phyloP scores from a whole-genome alignment of 169 alveolate species.

The Condylostoma magnum region DNA sequence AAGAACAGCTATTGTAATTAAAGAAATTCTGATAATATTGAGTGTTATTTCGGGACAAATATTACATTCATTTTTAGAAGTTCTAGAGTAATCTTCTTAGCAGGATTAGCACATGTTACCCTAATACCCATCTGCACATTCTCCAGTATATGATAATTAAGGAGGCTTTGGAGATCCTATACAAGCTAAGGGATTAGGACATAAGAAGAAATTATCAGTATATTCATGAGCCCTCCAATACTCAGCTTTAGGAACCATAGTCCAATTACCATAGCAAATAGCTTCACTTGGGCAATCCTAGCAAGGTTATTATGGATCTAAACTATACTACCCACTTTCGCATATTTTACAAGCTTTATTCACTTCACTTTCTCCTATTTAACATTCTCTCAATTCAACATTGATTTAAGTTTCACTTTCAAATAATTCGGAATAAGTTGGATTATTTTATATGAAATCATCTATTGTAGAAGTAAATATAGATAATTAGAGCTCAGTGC shows the following conservation, averaged over 20 bases:
- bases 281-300: slow-evolving; percentile 11
- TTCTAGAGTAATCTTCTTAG: neutral
- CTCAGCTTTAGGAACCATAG: slow-evolving; percentile 11
- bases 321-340: neutral
- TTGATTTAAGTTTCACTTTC: neutral
- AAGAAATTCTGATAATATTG: neutral
- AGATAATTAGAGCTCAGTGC: neutral
- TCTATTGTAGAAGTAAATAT: neutral
- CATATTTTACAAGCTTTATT: neutral
- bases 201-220: neutral
- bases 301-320: neutral
- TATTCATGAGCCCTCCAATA: neutral
- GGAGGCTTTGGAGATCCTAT: slow-evolving; percentile 18
- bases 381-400: slow-evolving; percentile 8
- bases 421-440: neutral
- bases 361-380: neutral
- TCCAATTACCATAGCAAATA: slow-evolving; percentile 5
- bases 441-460: neutral
- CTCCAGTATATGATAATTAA: slow-evolving; percentile 1
- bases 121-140: slow-evolving; percentile 3
- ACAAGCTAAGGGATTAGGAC: neutral
- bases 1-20: neutral
- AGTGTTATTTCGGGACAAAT: neutral
- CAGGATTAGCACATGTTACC: slow-evolving; percentile 13
- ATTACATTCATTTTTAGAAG: neutral